phyloP scores from a whole-genome alignment of 2,329 filamentous ascomycete species.

The Seiridium cupressi region DNA sequence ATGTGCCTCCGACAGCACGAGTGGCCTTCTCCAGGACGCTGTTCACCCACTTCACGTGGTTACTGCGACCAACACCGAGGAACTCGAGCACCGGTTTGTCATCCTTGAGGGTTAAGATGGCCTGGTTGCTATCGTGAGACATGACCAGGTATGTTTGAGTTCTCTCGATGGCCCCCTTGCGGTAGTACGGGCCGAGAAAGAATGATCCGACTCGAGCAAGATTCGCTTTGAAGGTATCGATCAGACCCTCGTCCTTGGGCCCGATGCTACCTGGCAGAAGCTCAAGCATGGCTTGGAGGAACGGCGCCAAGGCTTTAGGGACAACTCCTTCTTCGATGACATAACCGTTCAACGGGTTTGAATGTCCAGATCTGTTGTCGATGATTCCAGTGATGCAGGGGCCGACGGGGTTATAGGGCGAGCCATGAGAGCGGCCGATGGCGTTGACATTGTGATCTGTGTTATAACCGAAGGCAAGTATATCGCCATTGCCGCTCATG shows the following conservation, averaged over 20 bases:
- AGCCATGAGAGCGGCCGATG: slow-evolving; percentile 50
- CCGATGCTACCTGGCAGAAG: slow-evolving; percentile 45
- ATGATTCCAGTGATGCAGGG: slow-evolving; percentile 64
- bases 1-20: slow-evolving; percentile 56
- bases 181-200: slow-evolving; percentile 58
- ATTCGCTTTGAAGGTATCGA: slow-evolving; percentile 41
- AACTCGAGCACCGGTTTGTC: slow-evolving; percentile 61
- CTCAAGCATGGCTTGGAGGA: slow-evolving; percentile 58
- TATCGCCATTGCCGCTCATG: slow-evolving; percentile 67
- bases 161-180: slow-evolving; percentile 53
- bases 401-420: slow-evolving; percentile 51
- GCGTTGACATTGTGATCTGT: slow-evolving; percentile 55
- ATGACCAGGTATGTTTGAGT: slow-evolving; percentile 67
- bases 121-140: slow-evolving; percentile 66
- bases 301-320: slow-evolving; percentile 52
- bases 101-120: slow-evolving; percentile 54
- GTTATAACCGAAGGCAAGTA: slow-evolving; percentile 65
- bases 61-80: slow-evolving; percentile 54
- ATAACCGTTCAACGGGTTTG: slow-evolving; percentile 58
- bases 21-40: slow-evolving; percentile 52
- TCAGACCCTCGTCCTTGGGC: slow-evolving; percentile 34
- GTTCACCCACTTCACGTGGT: slow-evolving; percentile 53
- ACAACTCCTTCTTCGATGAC: slow-evolving; percentile 64
- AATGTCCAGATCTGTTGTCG: slow-evolving; percentile 51
- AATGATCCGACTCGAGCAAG: slow-evolving; percentile 49